Conservation (phyloP, 805 yeast species). For the Myxozyma neotropica region DNA sequence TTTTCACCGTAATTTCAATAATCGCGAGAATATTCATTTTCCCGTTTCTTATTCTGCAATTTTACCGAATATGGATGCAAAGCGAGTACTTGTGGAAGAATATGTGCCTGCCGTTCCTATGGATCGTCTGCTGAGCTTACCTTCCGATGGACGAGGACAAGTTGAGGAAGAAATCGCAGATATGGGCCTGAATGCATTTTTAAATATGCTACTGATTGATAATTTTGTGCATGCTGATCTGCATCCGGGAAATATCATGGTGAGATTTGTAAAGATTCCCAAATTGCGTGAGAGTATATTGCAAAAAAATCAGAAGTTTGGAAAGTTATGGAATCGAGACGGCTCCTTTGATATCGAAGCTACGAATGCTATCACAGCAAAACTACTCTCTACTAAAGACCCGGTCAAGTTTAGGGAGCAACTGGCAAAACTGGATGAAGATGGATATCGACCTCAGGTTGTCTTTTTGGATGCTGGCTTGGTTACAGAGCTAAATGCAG, state of each 20-base stretch:
- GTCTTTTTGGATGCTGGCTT: conserved; percentile 93
- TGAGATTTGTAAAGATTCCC: conserved; percentile 61
- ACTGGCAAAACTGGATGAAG: conserved; percentile 51
- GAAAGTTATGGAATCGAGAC: conserved; percentile 20
- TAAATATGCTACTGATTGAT: conserved; percentile 89
- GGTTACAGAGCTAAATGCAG: conserved; percentile 81
- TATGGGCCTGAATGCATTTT: conserved; percentile 84
- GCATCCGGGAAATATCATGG: conserved; percentile 94
- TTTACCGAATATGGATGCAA: conserved; percentile 48
- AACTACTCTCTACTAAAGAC: conserved; percentile 35
- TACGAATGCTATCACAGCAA: conserved; percentile 35
- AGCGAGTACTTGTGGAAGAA: conserved; percentile 84
- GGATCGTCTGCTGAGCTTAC: conserved; percentile 61
- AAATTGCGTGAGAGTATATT: conserved; percentile 6
- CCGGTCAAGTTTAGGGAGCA: conserved; percentile 34
- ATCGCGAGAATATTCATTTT: conserved; percentile 64
- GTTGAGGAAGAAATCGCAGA: conserved; percentile 63
- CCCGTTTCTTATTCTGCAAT: conserved; percentile 68
- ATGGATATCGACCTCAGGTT: conserved; percentile 78
- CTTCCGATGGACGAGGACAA: conserved; percentile 38
- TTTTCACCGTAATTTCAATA: conserved; percentile 69
- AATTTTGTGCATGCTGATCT: conserved; percentile 95
- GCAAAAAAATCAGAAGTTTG: neutral
- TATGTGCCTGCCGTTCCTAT: conserved; percentile 81
- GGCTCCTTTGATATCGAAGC: conserved; percentile 35